Evolutionary conservation across 371 early-diverging fungal genomes (phyloP).

Genomic region (Mucor saturninus): DNA sequence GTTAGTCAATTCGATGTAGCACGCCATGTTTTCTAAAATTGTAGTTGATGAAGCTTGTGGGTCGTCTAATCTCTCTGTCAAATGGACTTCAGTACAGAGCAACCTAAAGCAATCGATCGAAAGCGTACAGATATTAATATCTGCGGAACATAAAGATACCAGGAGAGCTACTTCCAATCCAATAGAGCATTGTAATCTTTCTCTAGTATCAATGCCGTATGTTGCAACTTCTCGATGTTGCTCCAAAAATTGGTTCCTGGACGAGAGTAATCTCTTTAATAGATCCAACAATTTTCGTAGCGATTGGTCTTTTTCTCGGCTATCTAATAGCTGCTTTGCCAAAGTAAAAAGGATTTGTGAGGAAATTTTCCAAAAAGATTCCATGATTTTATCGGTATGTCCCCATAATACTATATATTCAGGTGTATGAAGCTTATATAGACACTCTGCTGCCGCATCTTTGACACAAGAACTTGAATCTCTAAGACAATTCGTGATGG

Average conservation of each 20-base stretch:
- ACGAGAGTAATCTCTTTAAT: slow-evolving; percentile 62
- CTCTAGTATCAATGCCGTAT: slow-evolving; percentile 64
- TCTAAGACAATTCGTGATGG: slow-evolving; percentile 65
- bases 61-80: slow-evolving; percentile 60
- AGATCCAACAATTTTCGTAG: slow-evolving; percentile 64
- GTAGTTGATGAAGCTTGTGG: slow-evolving; percentile 53
- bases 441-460: slow-evolving; percentile 65
- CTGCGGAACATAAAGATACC: slow-evolving; percentile 72
- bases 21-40: slow-evolving; percentile 69
- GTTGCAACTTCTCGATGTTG: slow-evolving; percentile 55
- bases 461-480: slow-evolving; percentile 60
- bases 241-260: slow-evolving; percentile 71
- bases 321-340: slow-evolving; percentile 48
- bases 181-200: slow-evolving; percentile 69
- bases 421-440: slow-evolving; percentile 61
- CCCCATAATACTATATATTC: slow-evolving; percentile 64
- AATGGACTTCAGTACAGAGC: slow-evolving; percentile 61
- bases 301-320: slow-evolving; percentile 59
- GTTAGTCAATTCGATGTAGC: slow-evolving; percentile 69
- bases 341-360: slow-evolving; percentile 51
- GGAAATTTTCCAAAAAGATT: slow-evolving; percentile 65
- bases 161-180: slow-evolving; percentile 76
- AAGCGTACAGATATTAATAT: slow-evolving; percentile 63
- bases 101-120: slow-evolving; percentile 61
- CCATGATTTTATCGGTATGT: slow-evolving; percentile 50